A percentile compares a stretch with the other conserved stretches of the same genome.
Conservation (phyloP, 1,284 basidiomycete genomes). For the Apiotrichum montevideense region DNA sequence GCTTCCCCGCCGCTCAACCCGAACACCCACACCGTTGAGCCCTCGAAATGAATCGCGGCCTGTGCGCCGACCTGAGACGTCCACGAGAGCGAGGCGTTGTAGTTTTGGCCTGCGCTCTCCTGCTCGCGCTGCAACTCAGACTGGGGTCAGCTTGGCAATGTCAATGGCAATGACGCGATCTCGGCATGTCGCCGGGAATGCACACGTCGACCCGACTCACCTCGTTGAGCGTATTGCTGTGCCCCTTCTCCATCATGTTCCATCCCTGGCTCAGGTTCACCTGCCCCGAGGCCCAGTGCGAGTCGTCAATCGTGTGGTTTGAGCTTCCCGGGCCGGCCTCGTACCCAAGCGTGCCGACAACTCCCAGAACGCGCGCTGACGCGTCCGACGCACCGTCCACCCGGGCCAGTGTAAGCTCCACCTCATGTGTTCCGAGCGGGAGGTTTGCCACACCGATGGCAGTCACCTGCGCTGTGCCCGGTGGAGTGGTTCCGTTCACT, state of each 20-base stretch:
- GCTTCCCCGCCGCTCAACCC: slow-evolving; percentile 26
- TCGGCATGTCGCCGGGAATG: not conserved
- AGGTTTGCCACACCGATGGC: slow-evolving; percentile 15
- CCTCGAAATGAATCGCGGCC: slow-evolving; percentile 25
- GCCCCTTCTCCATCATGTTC: slow-evolving; percentile 34
- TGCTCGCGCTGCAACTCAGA: slow-evolving; percentile 22
- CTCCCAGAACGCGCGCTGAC: slow-evolving; percentile 23
- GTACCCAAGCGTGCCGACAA: slow-evolving; percentile 13
- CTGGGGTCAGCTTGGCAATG: slow-evolving; percentile 9
- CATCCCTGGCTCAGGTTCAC: slow-evolving; percentile 28
- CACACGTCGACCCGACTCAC: slow-evolving; percentile 9
- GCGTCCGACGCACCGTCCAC: slow-evolving; percentile 2
- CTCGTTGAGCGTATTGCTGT: slow-evolving; percentile 30
- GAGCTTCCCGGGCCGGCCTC: slow-evolving; percentile 8
- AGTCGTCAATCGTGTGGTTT: slow-evolving; percentile 35
- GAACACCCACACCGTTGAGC: slow-evolving; percentile 28
- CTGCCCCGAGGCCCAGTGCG: slow-evolving; percentile 27
- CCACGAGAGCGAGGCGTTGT: slow-evolving; percentile 30
- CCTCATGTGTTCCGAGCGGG: slow-evolving; percentile 17
- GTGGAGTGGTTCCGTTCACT: slow-evolving; percentile 16
- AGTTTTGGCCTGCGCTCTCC: slow-evolving; percentile 13
- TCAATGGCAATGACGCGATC: too few species aligned
- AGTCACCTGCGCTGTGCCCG: not conserved
- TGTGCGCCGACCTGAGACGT: slow-evolving; percentile 21
- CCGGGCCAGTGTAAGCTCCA: slow-evolving; percentile 15